Evolutionary conservation across 2,329 filamentous ascomycete genomes (phyloP).

Genomic region (Endoconidiophora polonica): DNA sequence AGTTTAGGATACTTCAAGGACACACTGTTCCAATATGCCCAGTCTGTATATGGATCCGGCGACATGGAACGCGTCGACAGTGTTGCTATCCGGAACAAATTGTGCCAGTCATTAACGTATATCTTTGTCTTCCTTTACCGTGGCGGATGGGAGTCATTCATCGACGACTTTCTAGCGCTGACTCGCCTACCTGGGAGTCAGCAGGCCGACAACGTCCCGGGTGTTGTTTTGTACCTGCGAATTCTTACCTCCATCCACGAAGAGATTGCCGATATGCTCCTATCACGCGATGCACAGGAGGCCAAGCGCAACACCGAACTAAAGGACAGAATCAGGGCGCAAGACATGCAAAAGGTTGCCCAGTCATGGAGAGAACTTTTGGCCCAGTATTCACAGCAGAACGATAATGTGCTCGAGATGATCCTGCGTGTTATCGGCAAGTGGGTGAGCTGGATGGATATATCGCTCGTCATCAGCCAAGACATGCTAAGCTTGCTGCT

Average conservation of each 20-base stretch:
- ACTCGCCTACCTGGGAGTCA: conserved; percentile 46
- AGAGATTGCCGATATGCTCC: conserved; percentile 85
- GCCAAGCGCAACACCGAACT: conserved; percentile 73
- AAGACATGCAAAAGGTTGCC: conserved; percentile 79
- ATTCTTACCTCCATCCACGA: conserved; percentile 84
- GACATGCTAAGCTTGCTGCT: conserved; percentile 73
- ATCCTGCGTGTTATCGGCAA: conserved; percentile 83
- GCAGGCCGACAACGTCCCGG: conserved; percentile 50
- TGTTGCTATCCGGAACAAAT: conserved; percentile 77
- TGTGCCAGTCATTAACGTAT: conserved; percentile 88
- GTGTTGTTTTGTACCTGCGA: conserved; percentile 75
- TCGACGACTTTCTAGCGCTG: conserved; percentile 74
- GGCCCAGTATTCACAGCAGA: conserved; percentile 52
- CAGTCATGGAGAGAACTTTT: conserved; percentile 85
- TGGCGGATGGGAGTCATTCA: conserved; percentile 72
- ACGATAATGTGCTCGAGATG: conserved; percentile 65
- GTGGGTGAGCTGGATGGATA: conserved; percentile 99
- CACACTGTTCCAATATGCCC: conserved; percentile 65
- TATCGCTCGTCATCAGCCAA: conserved; percentile 79
- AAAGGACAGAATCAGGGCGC: conserved; percentile 74
- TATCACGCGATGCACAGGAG: conserved; percentile 62
- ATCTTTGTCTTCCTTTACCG: conserved; percentile 80
- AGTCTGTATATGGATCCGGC: conserved; percentile 51
- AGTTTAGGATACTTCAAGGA: conserved; percentile 64
- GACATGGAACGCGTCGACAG: conserved; percentile 48